A percentile compares a stretch with the other conserved stretches of the same genome.
phyloP scores from a whole-genome alignment of 2,329 filamentous ascomycete species.

The Phialophora chinensis region DNA sequence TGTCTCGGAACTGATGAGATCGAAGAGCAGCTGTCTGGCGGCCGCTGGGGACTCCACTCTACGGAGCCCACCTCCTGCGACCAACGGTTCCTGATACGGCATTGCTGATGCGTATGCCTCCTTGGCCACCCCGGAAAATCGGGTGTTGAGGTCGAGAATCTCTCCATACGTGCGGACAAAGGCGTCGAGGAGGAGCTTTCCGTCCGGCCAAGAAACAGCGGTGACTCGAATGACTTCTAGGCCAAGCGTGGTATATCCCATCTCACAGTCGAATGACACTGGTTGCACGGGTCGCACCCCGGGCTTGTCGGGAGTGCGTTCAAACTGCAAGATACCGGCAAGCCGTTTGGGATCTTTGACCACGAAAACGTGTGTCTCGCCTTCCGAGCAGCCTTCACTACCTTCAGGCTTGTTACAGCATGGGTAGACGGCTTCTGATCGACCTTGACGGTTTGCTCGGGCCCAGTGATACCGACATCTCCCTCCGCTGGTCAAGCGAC shows the following conservation, averaged over 20 bases:
- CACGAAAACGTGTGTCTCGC: slow-evolving; percentile 84
- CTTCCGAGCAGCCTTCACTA: slow-evolving; percentile 73
- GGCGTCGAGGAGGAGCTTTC: slow-evolving; percentile 77
- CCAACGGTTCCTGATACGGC: slow-evolving; percentile 51
- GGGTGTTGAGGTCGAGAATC: slow-evolving; percentile 86
- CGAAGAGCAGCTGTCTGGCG: slow-evolving; percentile 79
- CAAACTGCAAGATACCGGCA: slow-evolving; percentile 79
- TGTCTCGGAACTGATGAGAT: slow-evolving; percentile 74
- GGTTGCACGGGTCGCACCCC: slow-evolving; percentile 24
- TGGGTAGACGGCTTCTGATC: slow-evolving; percentile 67
- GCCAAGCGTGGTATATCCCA: slow-evolving; percentile 90
- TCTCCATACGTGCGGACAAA: slow-evolving; percentile 84
- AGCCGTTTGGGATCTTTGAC: slow-evolving; percentile 76
- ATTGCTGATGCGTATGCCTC: slow-evolving; percentile 75
- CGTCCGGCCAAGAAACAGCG: slow-evolving; percentile 82
- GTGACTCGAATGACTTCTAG: slow-evolving; percentile 90
- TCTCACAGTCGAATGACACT: slow-evolving; percentile 93
- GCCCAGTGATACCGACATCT: slow-evolving; percentile 82
- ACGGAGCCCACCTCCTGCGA: slow-evolving; percentile 56
- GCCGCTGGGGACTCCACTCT: slow-evolving; percentile 76
- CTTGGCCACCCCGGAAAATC: slow-evolving; percentile 84
- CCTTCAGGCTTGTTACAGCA: slow-evolving; percentile 82
- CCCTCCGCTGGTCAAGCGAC: slow-evolving; percentile 77
- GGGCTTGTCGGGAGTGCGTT: slow-evolving; percentile 72
- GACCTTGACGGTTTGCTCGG: slow-evolving; percentile 65